Evolutionary conservation across 2,329 filamentous ascomycete species (phyloP).

Genomic region (Microdochium trichocladiopsis): DNA sequence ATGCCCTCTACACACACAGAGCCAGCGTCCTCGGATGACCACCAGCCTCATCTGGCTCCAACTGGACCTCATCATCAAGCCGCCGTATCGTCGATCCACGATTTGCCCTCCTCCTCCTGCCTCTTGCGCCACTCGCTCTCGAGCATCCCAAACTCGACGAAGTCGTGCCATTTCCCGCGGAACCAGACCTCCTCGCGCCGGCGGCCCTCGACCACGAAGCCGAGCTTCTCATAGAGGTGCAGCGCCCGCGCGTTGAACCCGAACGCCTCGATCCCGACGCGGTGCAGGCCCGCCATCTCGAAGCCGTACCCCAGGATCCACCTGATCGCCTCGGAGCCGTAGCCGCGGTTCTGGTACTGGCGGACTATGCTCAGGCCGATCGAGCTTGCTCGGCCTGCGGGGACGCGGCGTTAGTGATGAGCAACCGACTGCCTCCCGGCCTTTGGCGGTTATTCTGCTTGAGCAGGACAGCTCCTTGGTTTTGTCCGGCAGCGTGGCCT

Average conservation of each 20-base stretch:
- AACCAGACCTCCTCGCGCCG: slow-evolving; percentile 23
- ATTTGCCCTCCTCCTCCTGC: slow-evolving; percentile 1
- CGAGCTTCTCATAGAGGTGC: slow-evolving; percentile 28
- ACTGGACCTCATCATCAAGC: too few relatives aligned
- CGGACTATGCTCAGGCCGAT: slow-evolving; percentile 14
- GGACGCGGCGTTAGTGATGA: slow-evolving; percentile 7
- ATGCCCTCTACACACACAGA: too few relatives aligned
- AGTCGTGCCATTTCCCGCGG: slow-evolving; percentile 24
- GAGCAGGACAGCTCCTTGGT: slow-evolving; percentile 12
- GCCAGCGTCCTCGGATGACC: too few relatives aligned
- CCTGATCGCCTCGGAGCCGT: slow-evolving; percentile 29
- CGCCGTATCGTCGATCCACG: slow-evolving; percentile 3
- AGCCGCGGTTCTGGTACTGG: slow-evolving; percentile 25
- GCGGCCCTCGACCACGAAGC: slow-evolving; percentile 24
- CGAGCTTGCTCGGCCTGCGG: slow-evolving; percentile 14
- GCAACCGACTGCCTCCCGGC: slow-evolving; percentile 9
- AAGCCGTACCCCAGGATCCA: slow-evolving; percentile 33
- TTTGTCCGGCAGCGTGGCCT: not conserved
- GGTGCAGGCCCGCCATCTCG: slow-evolving; percentile 25
- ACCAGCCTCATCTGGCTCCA: too few relatives aligned
- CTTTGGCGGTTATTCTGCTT: slow-evolving; percentile 23
- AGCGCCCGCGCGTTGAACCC: slow-evolving; percentile 28
- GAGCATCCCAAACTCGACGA: slow-evolving; percentile 23
- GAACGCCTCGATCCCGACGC: slow-evolving; percentile 24
- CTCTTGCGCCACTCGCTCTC: slow-evolving; percentile 21